Percentiles rank a stretch among this genome's conserved stretches.
Conservation (phyloP, 2,329 filamentous ascomycete genomes). For the Ceratocystis harringtonii region DNA sequence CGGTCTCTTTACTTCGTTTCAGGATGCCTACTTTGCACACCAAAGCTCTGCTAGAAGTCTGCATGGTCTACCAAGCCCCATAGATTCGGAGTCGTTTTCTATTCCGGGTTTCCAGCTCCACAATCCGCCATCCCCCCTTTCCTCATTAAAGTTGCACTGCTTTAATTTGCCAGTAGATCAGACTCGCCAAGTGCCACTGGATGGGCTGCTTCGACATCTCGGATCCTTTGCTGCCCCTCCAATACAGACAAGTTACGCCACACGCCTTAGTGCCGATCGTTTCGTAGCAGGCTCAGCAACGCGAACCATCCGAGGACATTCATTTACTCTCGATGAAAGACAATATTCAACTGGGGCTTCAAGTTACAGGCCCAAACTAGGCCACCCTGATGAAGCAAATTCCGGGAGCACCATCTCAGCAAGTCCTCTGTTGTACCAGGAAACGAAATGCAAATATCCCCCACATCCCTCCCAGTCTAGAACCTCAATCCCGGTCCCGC, state of each 20-base stretch:
- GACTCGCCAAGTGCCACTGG: not conserved
- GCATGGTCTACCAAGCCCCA: not conserved
- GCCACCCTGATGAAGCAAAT: no score
- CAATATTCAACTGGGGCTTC: not conserved
- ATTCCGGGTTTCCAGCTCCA: not conserved
- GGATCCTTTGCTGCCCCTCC: not conserved
- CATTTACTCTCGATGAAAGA: not conserved
- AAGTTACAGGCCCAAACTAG: not conserved
- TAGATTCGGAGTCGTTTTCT: not conserved
- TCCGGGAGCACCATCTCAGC: no score
- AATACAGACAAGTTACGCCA: not conserved
- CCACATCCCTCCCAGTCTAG: no score
- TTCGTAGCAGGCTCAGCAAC: slow-evolving; percentile 5
- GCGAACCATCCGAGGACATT: not conserved
- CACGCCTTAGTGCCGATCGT: slow-evolving; percentile 9
- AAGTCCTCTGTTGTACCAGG: no score
- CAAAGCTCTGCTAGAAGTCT: not conserved
- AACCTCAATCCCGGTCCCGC: no score
- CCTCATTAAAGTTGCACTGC: not conserved
- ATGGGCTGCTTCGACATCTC: not conserved
- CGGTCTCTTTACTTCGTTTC: not conserved
- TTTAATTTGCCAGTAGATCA: not conserved
- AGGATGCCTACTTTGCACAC: not conserved
- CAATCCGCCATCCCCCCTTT: not conserved
- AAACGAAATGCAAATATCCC: no score